Evolutionary conservation across 257 asterid species (phyloP).

Genomic region (Solanum neorickii): DNA sequence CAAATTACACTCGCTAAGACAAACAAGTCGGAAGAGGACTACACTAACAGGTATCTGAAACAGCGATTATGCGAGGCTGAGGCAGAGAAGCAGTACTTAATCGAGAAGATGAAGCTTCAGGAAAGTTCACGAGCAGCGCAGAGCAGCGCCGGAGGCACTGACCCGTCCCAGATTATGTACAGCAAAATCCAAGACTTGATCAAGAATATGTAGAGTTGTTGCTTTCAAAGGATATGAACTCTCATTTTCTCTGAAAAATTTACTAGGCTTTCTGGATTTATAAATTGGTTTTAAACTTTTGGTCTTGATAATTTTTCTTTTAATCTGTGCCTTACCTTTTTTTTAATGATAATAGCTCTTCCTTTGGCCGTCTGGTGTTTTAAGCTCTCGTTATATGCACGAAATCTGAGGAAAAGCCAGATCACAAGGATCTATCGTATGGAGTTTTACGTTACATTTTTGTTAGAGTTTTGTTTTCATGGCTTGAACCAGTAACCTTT

Average conservation of each 20-base stretch:
- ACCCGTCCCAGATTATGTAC: slow-evolving; percentile 52
- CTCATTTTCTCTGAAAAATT: neutral
- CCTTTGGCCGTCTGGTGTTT: neutral
- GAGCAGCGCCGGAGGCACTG: slow-evolving; percentile 43
- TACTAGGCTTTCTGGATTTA: neutral
- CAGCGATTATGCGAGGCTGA: slow-evolving; percentile 92
- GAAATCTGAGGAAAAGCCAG: accelerated
- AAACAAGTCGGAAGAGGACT: slow-evolving; percentile 83
- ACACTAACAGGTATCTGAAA: slow-evolving; percentile 76
- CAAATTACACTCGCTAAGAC: slow-evolving; percentile 79
- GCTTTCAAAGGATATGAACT: slow-evolving; percentile 23
- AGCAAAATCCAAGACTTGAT: slow-evolving; percentile 68
- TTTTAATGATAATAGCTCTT: neutral
- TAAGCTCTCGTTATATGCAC: neutral
- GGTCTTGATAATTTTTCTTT: slow-evolving; percentile 2
- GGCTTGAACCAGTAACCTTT: accelerated
- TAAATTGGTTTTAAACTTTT: neutral
- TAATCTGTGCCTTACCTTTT: neutral
- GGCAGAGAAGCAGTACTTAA: slow-evolving; percentile 81
- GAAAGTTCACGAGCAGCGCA: slow-evolving; percentile 61
- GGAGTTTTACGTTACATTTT: neutral
- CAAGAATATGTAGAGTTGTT: slow-evolving; percentile 53
- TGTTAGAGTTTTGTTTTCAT: neutral
- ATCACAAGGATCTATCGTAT: neutral
- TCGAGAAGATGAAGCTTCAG: slow-evolving; percentile 82